Conservation (phyloP, 495 filamentous ascomycete genomes). For the Trichoderma erinaceum region DNA sequence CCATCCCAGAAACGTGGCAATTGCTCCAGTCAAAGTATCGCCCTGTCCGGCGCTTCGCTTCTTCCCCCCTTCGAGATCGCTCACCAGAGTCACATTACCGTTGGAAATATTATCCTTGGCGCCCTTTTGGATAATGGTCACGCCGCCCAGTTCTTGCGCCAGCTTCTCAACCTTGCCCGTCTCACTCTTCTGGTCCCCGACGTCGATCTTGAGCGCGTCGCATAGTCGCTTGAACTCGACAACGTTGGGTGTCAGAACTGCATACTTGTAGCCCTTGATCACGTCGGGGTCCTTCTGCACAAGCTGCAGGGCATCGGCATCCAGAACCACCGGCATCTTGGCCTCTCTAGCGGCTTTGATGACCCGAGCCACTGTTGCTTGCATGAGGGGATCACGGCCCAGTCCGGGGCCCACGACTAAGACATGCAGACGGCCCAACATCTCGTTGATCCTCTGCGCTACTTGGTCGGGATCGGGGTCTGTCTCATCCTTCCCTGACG, state of each 20-base stretch:
- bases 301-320: constrained; percentile 82
- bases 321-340: constrained; percentile 77
- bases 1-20: constrained; percentile 86
- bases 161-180: constrained; percentile 62
- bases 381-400: constrained; percentile 83
- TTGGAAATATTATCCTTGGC: constrained; percentile 78
- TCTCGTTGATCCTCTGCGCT: constrained; percentile 63
- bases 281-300: constrained; percentile 70
- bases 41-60: constrained; percentile 95
- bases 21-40: constrained; percentile 84
- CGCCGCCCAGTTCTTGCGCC: constrained; percentile 72
- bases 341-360: constrained; percentile 70
- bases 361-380: constrained; percentile 73
- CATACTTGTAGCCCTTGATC: constrained; percentile 71
- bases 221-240: constrained; percentile 85
- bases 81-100: constrained; percentile 64
- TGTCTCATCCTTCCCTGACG: constrained; percentile 38
- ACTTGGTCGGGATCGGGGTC: constrained; percentile 51
- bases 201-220: constrained; percentile 55
- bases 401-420: constrained; percentile 91
- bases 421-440: constrained; percentile 84
- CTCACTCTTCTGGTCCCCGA: constrained; percentile 35
- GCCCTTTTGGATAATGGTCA: constrained; percentile 89
- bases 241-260: constrained; percentile 90
- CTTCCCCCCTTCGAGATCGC: constrained; percentile 68